A percentile compares a stretch with the other conserved stretches of the same genome.
These are phyloP conservation scores for Thymus mandschuricus DNA, from an alignment of 257 asterid genomes.

Conservation along the genomic window DNA sequence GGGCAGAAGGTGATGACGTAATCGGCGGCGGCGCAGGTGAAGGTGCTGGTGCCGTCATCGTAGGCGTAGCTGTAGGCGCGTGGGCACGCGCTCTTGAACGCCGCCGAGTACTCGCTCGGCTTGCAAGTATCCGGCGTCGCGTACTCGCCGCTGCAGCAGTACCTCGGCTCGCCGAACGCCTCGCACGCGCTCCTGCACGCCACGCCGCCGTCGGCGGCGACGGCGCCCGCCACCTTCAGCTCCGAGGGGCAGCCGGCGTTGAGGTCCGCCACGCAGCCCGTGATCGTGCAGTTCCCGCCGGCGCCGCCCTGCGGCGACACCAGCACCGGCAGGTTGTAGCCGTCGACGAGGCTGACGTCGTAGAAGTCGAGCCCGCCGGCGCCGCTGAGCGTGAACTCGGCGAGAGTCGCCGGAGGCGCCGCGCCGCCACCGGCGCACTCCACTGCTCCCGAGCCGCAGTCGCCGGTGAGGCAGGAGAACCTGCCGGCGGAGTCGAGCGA, in stretches of 20 bases:
- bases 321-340: constrained; percentile 72
- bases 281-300: constrained; percentile 54
- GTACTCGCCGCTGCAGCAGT: constrained; percentile 71
- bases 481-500: constrained; percentile 47
- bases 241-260: constrained; percentile 63
- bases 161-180: constrained; percentile 61
- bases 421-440: constrained; percentile 70
- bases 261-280: constrained; percentile 67
- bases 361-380: constrained; percentile 71
- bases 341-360: constrained; percentile 84
- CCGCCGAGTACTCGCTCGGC: constrained; percentile 57
- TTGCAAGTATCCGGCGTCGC: constrained; percentile 62
- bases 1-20: constrained; percentile 73
- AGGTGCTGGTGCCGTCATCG: constrained; percentile 71
- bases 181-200: constrained; percentile 79
- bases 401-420: constrained; percentile 66
- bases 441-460: constrained; percentile 63
- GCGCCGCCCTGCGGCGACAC: constrained; percentile 60
- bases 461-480: constrained; percentile 69
- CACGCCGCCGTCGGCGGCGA: constrained; percentile 2
- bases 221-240: constrained; percentile 38
- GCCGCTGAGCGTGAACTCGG: constrained; percentile 79
- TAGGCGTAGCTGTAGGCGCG: constrained; percentile 81
- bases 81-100: constrained; percentile 78
- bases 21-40: constrained; percentile 64